phyloP scores from a whole-genome alignment of 345 rosid species.

The Eucalyptus pauciflora region DNA sequence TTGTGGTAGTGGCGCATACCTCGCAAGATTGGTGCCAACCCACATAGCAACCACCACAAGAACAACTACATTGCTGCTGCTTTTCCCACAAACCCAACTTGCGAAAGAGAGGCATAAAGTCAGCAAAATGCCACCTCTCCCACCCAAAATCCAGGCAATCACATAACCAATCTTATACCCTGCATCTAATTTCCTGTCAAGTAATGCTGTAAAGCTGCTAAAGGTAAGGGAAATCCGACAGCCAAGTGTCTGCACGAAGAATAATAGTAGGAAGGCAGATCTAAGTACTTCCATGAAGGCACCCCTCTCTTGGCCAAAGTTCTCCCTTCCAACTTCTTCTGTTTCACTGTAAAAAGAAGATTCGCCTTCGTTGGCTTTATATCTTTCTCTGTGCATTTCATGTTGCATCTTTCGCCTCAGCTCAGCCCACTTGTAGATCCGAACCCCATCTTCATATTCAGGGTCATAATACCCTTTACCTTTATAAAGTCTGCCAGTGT shows the following conservation, averaged over 20 bases:
- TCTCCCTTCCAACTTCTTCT: slow-evolving; percentile 22
- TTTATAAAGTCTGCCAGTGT: slow-evolving; percentile 15
- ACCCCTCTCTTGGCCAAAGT: slow-evolving; percentile 28
- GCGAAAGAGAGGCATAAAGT: slow-evolving; percentile 63
- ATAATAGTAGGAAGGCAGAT: slow-evolving; percentile 45
- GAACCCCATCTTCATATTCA: slow-evolving; percentile 39
- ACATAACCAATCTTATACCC: slow-evolving; percentile 79
- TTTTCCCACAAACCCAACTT: slow-evolving; percentile 86
- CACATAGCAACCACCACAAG: slow-evolving; percentile 62
- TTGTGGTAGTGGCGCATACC: slow-evolving; percentile 75
- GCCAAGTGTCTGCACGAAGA: slow-evolving; percentile 49
- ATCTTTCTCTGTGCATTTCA: slow-evolving; percentile 25
- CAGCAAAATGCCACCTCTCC: slow-evolving; percentile 64
- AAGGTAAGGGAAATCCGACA: slow-evolving; percentile 46
- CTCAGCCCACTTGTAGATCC: slow-evolving; percentile 51
- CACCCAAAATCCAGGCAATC: slow-evolving; percentile 71
- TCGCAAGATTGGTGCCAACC: slow-evolving; percentile 70
- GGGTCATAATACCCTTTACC: slow-evolving; percentile 12
- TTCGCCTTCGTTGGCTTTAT: slow-evolving; percentile 8
- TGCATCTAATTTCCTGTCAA: slow-evolving; percentile 61
- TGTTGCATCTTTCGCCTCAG: slow-evolving; percentile 32
- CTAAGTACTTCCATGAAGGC: slow-evolving; percentile 48
- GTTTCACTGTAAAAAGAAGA: slow-evolving; percentile 11
- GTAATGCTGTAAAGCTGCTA: slow-evolving; percentile 48
- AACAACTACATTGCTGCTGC: slow-evolving; percentile 68